Evolutionary conservation across 164 flowering plant species (phyloP), one percentile per base, ranked within the genome.

Genomic region (Stephania yunnanensis): DNA sequence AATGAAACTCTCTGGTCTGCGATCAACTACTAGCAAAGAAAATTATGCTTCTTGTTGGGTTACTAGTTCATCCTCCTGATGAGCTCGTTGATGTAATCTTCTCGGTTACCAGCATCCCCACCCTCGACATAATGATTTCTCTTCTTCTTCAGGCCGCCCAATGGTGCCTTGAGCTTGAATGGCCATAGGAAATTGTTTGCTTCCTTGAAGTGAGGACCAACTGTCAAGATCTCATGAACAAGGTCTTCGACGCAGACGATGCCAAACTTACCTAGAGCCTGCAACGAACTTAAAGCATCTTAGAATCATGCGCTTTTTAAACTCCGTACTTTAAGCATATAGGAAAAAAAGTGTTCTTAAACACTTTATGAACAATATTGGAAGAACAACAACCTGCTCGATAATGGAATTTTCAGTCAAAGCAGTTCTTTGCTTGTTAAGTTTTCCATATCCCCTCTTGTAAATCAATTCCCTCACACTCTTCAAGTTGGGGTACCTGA

Each of bases 151-250:
- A 85, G 30, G 22, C 91, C 91, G 71, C 88, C 87, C 46, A 74
- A 63, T 17, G 89, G 89, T 29, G 87, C 90, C 64, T 76, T 87
- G 11, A 87, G 81, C 81, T 87, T 76, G 77, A 88, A 86, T 2
- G 91, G 89, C 89, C 89, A 88, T 10, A 85, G 71, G 80, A 85
- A 87, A 80, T 88, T 88, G 82, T 88, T 85, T 7, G 89, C 91
- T 75, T 88, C 82, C 82, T 80, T 86, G 75, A 88, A 88, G 68
- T 87, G 91, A 5, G 89, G 87, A 19, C 89, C 91, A 36, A 88
- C 89, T 1, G 85, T 88, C 87, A 88, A 45, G 36, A 87, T 85
- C 81, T 88, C 89, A 68, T 88, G 91, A 30, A 88, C 73, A 11
- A 87, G 86, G 74, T 85, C 91, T 71, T 88, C 89, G 7, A 79